Conservation (phyloP, 139 green algal species). For the Auxenochlorella protothecoides region DNA sequence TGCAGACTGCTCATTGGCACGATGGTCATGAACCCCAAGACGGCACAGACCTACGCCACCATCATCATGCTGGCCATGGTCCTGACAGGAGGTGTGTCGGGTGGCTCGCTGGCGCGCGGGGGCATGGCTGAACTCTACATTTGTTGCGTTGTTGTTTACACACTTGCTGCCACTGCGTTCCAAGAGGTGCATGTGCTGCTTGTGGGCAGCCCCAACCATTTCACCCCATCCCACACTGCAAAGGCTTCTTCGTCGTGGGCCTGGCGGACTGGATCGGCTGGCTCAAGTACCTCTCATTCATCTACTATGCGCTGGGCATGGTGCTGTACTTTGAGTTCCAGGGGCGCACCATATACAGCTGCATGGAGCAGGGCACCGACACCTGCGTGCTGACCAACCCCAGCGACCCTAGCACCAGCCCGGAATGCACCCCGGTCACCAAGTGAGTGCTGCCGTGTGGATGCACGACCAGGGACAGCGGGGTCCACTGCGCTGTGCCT, state of each 20-base stretch:
- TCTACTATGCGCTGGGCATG: conserved; percentile 36
- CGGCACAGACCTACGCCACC: conserved; percentile 47
- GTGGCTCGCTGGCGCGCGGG: too few relatives aligned
- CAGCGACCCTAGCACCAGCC: conserved; percentile 1
- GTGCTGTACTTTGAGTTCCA: conserved; percentile 21
- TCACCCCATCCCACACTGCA: neutral
- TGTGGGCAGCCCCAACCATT: conserved; percentile 44
- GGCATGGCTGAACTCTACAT: too few relatives aligned
- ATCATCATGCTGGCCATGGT: conserved; percentile 53
- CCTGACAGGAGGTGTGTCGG: conserved; percentile 10
- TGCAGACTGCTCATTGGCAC: conserved; percentile 51
- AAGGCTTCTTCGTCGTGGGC: conserved; percentile 33
- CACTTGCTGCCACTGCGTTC: too few relatives aligned
- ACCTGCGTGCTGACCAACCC: conserved; percentile 3
- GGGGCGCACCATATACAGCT: conserved; percentile 14
- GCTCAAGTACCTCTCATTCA: conserved; percentile 47
- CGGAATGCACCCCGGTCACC: conserved; percentile 7
- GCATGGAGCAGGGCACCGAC: conserved; percentile 7
- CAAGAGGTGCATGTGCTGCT: conserved; percentile 9
- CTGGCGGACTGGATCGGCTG: conserved; percentile 44
- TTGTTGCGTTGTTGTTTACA: too few relatives aligned
- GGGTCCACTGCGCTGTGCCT: too few relatives aligned
- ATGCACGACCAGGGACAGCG: too few relatives aligned
- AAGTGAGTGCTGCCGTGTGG: conserved; percentile 1
- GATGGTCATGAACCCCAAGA: conserved; percentile 51